These are phyloP conservation scores for Cruciata laevipes DNA, from an alignment of 257 asterid species.

Conservation along the genomic window DNA sequence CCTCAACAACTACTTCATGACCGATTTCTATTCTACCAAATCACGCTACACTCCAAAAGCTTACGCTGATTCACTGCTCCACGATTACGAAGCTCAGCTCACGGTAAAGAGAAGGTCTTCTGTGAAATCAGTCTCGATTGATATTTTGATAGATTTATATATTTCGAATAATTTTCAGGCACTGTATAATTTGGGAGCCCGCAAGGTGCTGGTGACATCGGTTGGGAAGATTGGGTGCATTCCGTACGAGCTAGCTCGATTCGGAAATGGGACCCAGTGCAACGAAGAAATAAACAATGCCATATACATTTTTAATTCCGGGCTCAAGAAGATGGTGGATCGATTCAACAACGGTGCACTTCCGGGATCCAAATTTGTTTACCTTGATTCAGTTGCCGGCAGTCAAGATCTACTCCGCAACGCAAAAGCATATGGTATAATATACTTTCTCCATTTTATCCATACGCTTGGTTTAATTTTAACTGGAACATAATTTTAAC, in stretches of 20 bases:
- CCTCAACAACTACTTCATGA: constrained; percentile 85
- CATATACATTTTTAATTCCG: constrained; percentile 55
- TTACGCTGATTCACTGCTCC: constrained; percentile 68
- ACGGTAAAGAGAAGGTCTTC: too few relatives aligned
- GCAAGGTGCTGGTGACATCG: constrained; percentile 60
- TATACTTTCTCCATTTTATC: too few relatives aligned
- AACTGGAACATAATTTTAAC: too few relatives aligned
- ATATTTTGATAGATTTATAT: too few relatives aligned
- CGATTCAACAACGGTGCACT: constrained; percentile 49
- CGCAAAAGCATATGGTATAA: constrained; percentile 71
- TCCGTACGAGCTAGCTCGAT: constrained; percentile 73
- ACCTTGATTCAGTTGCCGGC: constrained; percentile 60
- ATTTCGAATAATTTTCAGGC: constrained; percentile 20
- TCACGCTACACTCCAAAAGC: constrained; percentile 51
- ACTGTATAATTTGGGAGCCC: constrained; percentile 69
- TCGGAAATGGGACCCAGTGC: constrained; percentile 65
- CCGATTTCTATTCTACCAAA: constrained; percentile 52
- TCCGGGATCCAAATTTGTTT: constrained; percentile 66
- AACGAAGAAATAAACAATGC: constrained; percentile 85
- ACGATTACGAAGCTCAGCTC: constrained; percentile 55
- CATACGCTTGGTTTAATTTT: too few relatives aligned
- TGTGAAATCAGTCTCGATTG: too few relatives aligned
- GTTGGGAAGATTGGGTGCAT: constrained; percentile 87
- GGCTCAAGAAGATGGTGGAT: constrained; percentile 53
- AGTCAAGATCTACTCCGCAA: constrained; percentile 51